phyloP scores from a whole-genome alignment of 2,329 filamentous ascomycete species.

The Beauveria sp. region DNA sequence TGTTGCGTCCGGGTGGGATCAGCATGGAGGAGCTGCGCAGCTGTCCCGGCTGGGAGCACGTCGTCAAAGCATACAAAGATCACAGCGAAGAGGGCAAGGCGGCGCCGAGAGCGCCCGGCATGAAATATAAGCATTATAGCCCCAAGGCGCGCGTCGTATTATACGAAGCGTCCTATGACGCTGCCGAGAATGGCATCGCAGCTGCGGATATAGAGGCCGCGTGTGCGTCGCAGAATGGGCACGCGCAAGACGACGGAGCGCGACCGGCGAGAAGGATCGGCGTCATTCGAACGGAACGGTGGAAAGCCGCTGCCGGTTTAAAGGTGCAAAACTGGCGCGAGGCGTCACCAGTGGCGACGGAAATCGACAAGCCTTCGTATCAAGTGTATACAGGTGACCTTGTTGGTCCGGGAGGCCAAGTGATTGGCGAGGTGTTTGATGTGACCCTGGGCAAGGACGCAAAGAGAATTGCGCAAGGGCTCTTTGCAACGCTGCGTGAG shows the following conservation, averaged over 20 bases:
- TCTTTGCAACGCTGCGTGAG: conserved; percentile 82
- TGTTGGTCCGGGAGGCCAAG: conserved; percentile 22
- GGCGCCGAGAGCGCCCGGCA: conserved; percentile 78
- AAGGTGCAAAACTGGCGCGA: conserved; percentile 19
- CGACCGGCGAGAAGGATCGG: conserved; percentile 32
- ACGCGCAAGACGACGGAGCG: conserved; percentile 7
- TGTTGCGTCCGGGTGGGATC: conserved; percentile 81
- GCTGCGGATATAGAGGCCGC: conserved; percentile 25
- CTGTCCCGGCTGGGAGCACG: conserved; percentile 74
- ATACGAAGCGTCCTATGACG: conserved; percentile 53
- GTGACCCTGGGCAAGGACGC: conserved; percentile 65
- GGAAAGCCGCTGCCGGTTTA: conserved; percentile 38
- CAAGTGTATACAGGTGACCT: conserved; percentile 35
- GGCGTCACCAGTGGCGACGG: conserved; percentile 16
- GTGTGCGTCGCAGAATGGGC: conserved; percentile 18
- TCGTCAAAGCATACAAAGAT: conserved; percentile 72
- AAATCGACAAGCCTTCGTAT: conserved; percentile 25
- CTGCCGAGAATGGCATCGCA: conserved; percentile 28
- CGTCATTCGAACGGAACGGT: conserved; percentile 48
- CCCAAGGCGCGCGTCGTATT: conserved; percentile 80
- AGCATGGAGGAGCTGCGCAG: conserved; percentile 69
- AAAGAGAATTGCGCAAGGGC: conserved; percentile 69
- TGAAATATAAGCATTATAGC: conserved; percentile 99
- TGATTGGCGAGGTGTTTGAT: conserved; percentile 49
- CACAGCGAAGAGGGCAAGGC: conserved; percentile 55